Base-by-base conservation (phyloP, 768 basidiomycete species). In the Termitomyces sp. region DNA sequence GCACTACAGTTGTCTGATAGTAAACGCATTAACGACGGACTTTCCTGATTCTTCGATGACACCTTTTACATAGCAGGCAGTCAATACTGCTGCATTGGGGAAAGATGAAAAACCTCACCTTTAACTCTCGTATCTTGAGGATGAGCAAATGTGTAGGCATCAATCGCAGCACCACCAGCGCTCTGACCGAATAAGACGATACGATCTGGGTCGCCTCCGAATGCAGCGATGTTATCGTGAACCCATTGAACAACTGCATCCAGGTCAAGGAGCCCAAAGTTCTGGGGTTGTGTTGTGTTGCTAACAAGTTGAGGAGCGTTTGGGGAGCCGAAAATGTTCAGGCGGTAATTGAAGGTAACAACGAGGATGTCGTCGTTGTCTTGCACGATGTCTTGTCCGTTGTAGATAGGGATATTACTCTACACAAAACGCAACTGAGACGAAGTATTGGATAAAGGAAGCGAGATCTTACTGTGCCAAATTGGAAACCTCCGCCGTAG, bases 211-310 rank as follows among this genome's bases (percentile, higher is more conserved):
- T 76, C 75, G 22, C 75, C 75, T 30, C 75, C 75, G 51, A 82
- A 82, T 9, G 64, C 69, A n/a, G 69, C 73, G 49, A 82, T 82
- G 60, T 82, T 79, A 48, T 74, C 68, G 43, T 77, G 72, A 4
- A 81, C 73, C 81, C 79, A 81, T 59, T 79, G 61, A 7, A 81
- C 71, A n/a, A 72, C 79, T n/a, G 74, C 72, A 20, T 74, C 69
- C 3, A 70, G 24, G 49, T 78, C 76, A 12, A 76, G 67, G 4
- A 77, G 65, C 18, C 74, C 76, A 62, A 75, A 77, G 55, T 78
- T 78, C 53, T 74, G 74, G 1, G 71, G 59, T 9, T 64, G 61
- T 1, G 59, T 62, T 12, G 36, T 53, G 22, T 57, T 50, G 30
- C 60, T 62, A 13, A 62, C 57, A 30, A 77, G 70, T 53, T 77